Evolutionary conservation across 2,329 filamentous ascomycete genomes (phyloP).

Genomic region (Pseudohalonectria lignicola): DNA sequence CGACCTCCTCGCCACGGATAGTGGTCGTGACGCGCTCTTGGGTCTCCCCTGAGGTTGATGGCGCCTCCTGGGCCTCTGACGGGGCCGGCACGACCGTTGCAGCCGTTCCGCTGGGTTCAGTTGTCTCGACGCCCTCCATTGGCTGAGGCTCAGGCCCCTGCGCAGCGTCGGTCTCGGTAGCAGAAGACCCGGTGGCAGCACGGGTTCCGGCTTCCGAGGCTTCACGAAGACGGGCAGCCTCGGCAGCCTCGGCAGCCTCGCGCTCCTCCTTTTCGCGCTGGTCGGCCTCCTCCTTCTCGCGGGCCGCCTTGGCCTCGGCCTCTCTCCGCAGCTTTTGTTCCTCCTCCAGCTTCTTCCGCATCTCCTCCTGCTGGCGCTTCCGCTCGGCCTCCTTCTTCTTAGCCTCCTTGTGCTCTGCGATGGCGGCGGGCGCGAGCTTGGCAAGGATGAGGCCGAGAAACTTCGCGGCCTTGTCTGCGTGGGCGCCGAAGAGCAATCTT

Average conservation of each 20-base stretch:
- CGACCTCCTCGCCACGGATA: slow-evolving; percentile 76
- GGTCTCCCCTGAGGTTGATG: slow-evolving; percentile 15
- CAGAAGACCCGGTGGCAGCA: slow-evolving; percentile 10
- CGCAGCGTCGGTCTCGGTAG: too few relatives aligned
- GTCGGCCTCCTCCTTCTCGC: slow-evolving; percentile 60
- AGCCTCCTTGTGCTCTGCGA: slow-evolving; percentile 51
- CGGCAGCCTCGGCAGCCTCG: slow-evolving; percentile 45
- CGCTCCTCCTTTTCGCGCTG: slow-evolving; percentile 52
- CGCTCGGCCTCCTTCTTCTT: slow-evolving; percentile 36
- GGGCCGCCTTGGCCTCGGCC: slow-evolving; percentile 54
- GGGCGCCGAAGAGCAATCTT: slow-evolving; percentile 66
- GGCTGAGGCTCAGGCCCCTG: slow-evolving; percentile 27
- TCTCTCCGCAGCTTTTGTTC: slow-evolving; percentile 24
- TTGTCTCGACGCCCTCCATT: slow-evolving; percentile 55
- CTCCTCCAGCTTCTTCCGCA: slow-evolving; percentile 53
- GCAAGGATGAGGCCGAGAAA: slow-evolving; percentile 59
- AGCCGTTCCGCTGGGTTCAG: too few relatives aligned
- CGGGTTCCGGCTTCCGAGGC: slow-evolving; percentile 25
- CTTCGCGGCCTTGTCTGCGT: slow-evolving; percentile 57
- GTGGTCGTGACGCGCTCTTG: slow-evolving; percentile 62
- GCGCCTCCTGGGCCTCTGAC: too few relatives aligned
- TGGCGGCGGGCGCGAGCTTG: slow-evolving; percentile 69
- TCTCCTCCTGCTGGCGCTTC: slow-evolving; percentile 35
- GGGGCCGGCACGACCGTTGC: too few relatives aligned
- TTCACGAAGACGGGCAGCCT: slow-evolving; percentile 30